A percentile compares a stretch with the other conserved stretches of the same genome.
Conservation (phyloP, 2,329 filamentous ascomycete genomes). For the Macroventuria anomochaeta region DNA sequence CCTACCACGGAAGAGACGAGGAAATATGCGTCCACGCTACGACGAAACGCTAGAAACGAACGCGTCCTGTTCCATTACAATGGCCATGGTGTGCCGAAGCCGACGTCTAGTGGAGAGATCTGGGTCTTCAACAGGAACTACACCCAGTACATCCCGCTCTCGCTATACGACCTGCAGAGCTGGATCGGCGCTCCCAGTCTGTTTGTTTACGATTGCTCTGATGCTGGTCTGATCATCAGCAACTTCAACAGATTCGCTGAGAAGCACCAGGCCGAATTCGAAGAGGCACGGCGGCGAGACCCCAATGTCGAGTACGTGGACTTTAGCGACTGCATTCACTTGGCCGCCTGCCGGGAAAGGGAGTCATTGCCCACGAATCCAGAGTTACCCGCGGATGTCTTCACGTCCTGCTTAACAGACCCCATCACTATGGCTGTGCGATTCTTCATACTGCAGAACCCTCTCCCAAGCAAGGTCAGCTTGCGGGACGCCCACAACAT, state of each 20-base stretch:
- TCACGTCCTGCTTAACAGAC: conserved; percentile 93
- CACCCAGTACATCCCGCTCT: conserved; percentile 97
- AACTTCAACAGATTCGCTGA: conserved; percentile 95
- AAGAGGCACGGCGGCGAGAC: conserved; percentile 76
- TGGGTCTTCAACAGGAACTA: conserved; percentile 99
- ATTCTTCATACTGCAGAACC: conserved; percentile 95
- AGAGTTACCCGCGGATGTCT: conserved; percentile 88
- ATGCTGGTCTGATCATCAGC: conserved; percentile 91
- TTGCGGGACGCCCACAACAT: conserved; percentile 87
- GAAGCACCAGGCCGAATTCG: conserved; percentile 90
- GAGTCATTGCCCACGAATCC: conserved; percentile 96
- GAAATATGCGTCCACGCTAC: conserved; percentile 89
- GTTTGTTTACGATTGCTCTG: conserved; percentile 97
- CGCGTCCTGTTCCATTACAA: conserved; percentile 98
- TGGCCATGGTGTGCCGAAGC: conserved; percentile 94
- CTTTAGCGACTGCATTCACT: conserved; percentile 87
- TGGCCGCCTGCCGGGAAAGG: conserved; percentile 87
- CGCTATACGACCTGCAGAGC: conserved; percentile 89
- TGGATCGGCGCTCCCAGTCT: conserved; percentile 96
- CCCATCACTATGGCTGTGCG: conserved; percentile 97
- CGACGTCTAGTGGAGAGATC: conserved; percentile 93
- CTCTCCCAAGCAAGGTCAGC: conserved; percentile 69
- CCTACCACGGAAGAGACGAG: conserved; percentile 97
- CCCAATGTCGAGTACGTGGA: conserved; percentile 67
- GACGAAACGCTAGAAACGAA: conserved; percentile 94